Base-by-base conservation (phyloP, 345 rosid genomes). In the Cardamine chenopodiifolia region DNA sequence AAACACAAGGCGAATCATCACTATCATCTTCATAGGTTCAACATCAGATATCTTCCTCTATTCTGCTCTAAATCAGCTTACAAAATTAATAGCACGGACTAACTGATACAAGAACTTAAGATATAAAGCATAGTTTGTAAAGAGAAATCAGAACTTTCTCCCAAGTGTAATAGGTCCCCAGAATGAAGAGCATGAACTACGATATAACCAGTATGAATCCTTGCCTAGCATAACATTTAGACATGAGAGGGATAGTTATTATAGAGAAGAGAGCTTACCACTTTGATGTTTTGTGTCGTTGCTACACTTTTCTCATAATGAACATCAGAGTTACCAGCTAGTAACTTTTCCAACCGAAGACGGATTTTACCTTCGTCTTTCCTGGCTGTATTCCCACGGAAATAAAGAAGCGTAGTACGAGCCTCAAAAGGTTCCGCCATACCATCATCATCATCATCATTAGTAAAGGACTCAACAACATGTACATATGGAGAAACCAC, bases 281-380 rank as follows among this genome's bases (percentile, higher is more conserved):
- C 81, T 78, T 87, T 79, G 75, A 95, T 95, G 77, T 85, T 80
- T 74, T 86, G 85, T 53, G 90, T 63, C 23, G 96, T 85, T 64
- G 99, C 86, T 25, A 62, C 57, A 62, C 96, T 84, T 66, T 66
- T 83, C 78, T 87, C 89, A n/a, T 77, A 95, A 32, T 78, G 89
- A 65, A 95, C 89, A 80, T 90, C 97, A 58, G 87, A 86, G 74
- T 78, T 76, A 73, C 86, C 88, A 35, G 84, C 74, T 50, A 92
- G 73, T 80, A 89, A 61, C 83, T 89, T 89, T 6, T 82, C 92
- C 81, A 95, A 67, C 78, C 81, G 81, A 60, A 79, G 85, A 76
- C 99, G 96, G 37, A 95, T 88, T 83, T 79, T 90, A 49, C 99
- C 99, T 78, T 90, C 96, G 57, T 82, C 97, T 89, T 95, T 95